Evolutionary conservation across 352 stramenopile species (phyloP).

Genomic region (Elongisporangium anandrum): DNA sequence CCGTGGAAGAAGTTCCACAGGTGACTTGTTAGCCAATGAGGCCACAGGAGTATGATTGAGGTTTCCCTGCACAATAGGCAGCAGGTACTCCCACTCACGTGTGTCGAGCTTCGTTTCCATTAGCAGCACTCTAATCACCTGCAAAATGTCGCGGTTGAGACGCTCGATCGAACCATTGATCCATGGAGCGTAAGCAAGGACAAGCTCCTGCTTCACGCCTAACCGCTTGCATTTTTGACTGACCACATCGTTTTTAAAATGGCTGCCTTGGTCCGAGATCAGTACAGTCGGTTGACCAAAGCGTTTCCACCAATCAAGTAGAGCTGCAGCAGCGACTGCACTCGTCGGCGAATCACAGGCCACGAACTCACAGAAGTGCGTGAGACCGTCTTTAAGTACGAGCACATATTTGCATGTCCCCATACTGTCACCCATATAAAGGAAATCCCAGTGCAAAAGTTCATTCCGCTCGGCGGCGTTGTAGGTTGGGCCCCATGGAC

Average conservation of each 20-base stretch:
- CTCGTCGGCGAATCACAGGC: constrained; percentile 4
- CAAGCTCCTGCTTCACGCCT: constrained; percentile 6
- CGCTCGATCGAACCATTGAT: constrained; percentile 12
- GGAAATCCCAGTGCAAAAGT: constrained; percentile 9
- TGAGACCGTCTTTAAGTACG: constrained; percentile 6
- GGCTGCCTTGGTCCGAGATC: constrained; percentile 7
- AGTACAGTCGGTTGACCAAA: constrained; percentile 5
- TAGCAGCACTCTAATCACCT: constrained; percentile 6
- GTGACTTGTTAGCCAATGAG: constrained; percentile 1
- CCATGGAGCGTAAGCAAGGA: constrained; percentile 10
- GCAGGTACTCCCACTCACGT: constrained; percentile 8
- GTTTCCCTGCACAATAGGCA: constrained; percentile 11
- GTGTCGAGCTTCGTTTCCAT: constrained; percentile 11
- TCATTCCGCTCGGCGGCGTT: constrained; percentile 6
- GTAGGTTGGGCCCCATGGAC: constrained; percentile 4
- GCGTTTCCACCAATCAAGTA: constrained; percentile 14
- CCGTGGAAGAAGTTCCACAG: constrained; percentile 7
- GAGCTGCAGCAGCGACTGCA: constrained; percentile 1
- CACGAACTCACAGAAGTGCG: constrained; percentile 13
- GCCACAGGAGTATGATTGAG: constrained; percentile 11
- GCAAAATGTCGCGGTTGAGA: constrained; percentile 13
- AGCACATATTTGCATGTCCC: constrained; percentile 4
- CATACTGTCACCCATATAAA: constrained; percentile 6
- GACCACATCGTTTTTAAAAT: constrained; percentile 23
- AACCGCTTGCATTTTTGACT: constrained; percentile 24